These are phyloP conservation scores for Monoraphidium neglectum DNA, from an alignment of 139 green algal species.

Conservation along the genomic window DNA sequence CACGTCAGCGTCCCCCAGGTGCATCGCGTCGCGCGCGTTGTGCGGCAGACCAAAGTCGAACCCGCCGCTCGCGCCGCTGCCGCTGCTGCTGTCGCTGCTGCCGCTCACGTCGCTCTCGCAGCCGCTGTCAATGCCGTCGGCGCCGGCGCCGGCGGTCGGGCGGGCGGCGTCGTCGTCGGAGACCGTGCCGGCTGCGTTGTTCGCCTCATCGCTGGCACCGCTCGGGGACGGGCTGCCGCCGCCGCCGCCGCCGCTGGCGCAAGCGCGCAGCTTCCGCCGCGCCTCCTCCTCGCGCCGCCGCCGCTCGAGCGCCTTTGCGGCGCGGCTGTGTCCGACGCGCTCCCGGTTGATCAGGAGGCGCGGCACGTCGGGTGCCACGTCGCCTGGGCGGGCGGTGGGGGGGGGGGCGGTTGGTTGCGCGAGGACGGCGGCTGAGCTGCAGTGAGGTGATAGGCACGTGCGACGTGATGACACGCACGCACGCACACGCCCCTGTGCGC, in stretches of 20 bases:
- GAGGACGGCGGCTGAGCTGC: too few species aligned
- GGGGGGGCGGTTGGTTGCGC: too few species aligned
- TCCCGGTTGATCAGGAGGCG: constrained; percentile 82
- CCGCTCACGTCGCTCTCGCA: background rate
- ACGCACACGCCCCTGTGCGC: too few species aligned
- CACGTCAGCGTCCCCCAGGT: constrained; percentile 69
- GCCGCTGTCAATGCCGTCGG: constrained; percentile 3
- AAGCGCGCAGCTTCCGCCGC: background rate
- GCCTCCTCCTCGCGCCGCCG: background rate
- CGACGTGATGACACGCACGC: too few species aligned
- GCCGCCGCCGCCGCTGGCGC: background rate
- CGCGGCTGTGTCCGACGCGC: constrained; percentile 35
- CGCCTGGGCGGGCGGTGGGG: too few species aligned
- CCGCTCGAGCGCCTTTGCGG: constrained; percentile 1
- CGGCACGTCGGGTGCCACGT: constrained; percentile 42
- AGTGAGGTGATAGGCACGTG: too few species aligned
- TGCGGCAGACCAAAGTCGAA: constrained; percentile 23
- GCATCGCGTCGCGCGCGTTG: constrained; percentile 57
- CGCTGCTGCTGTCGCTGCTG: constrained; percentile 11
- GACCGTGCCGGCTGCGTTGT: too few species aligned
- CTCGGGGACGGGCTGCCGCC: too few species aligned
- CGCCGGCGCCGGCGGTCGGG: background rate
- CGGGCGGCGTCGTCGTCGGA: too few species aligned
- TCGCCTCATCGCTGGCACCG: too few species aligned
- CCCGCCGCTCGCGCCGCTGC: constrained; percentile 11